A percentile compares a stretch with the other conserved stretches of the same genome.
These are phyloP conservation scores for Aquilaria sinensis DNA, from an alignment of 345 rosid species.

Conservation along the genomic window DNA sequence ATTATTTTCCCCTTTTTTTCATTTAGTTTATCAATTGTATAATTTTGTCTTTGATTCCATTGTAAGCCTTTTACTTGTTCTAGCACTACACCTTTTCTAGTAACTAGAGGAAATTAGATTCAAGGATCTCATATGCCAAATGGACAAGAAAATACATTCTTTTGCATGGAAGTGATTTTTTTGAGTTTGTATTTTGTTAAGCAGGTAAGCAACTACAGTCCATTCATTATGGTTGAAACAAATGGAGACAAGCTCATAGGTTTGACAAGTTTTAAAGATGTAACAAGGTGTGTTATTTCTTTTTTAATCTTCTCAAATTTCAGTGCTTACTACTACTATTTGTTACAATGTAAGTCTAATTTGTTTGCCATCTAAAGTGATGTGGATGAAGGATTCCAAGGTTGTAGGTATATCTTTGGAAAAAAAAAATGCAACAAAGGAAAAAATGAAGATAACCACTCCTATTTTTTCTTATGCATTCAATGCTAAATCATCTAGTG, in stretches of 20 bases:
- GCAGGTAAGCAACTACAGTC: constrained; percentile 64
- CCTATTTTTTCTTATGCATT: constrained; percentile 72
- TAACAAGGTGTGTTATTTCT: constrained; percentile 51
- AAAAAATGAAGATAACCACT: constrained; percentile 73
- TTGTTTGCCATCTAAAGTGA: neutral
- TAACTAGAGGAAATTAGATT: too few relatives aligned
- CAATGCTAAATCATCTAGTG: constrained; percentile 39
- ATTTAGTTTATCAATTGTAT: too few relatives aligned
- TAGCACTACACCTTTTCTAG: too few relatives aligned
- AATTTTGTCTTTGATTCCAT: too few relatives aligned
- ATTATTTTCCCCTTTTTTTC: too few relatives aligned
- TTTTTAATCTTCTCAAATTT: neutral
- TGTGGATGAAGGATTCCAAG: constrained; percentile 6
- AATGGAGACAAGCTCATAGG: constrained; percentile 71
- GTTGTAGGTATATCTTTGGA: constrained; percentile 66
- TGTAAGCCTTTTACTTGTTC: too few relatives aligned
- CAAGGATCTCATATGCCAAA: too few relatives aligned
- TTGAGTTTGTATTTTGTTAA: neutral
- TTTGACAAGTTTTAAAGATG: constrained; percentile 62
- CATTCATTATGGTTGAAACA: constrained; percentile 76
- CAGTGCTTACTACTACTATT: neutral
- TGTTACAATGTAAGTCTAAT: neutral
- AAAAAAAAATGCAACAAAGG: constrained; percentile 45
- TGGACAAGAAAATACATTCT: too few relatives aligned
- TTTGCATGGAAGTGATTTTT: too few relatives aligned